These are phyloP conservation scores for Phalaenopsis equestris DNA, from an alignment of 106 monocot genomes.

Conservation along the genomic window DNA sequence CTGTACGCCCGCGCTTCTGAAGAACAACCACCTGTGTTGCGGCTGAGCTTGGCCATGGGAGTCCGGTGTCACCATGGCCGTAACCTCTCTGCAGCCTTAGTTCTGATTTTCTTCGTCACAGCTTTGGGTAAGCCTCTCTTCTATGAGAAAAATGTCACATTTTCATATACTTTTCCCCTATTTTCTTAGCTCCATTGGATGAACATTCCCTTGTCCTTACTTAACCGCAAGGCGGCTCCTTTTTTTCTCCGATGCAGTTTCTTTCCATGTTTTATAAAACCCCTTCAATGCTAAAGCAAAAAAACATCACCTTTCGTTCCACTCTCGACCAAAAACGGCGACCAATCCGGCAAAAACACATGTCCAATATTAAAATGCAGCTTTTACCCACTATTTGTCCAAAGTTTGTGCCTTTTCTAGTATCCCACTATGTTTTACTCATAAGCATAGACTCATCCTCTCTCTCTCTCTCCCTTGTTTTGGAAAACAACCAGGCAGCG, in stretches of 20 bases:
- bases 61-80: neutral
- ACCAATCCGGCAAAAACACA: no score
- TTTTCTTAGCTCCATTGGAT: neutral
- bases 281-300: neutral
- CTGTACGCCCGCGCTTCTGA: neutral
- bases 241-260: neutral
- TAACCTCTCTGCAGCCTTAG: neutral
- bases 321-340: neutral
- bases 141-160: neutral
- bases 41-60: neutral
- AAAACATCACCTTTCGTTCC: neutral
- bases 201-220: neutral
- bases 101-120: neutral
- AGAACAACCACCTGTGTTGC: neutral
- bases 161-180: no score
- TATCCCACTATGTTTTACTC: neutral
- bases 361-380: neutral
- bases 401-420: neutral
- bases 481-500: conserved; percentile 2
- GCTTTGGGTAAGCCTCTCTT: neutral
- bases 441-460: neutral
- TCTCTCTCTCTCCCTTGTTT: neutral
- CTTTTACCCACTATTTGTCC: neutral
- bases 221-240: neutral
- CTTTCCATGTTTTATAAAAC: neutral